Evolutionary conservation across 2,329 filamentous ascomycete species (phyloP), one percentile per base, ranked within the genome.

Genomic region (Pseudogymnoascus sp.): DNA sequence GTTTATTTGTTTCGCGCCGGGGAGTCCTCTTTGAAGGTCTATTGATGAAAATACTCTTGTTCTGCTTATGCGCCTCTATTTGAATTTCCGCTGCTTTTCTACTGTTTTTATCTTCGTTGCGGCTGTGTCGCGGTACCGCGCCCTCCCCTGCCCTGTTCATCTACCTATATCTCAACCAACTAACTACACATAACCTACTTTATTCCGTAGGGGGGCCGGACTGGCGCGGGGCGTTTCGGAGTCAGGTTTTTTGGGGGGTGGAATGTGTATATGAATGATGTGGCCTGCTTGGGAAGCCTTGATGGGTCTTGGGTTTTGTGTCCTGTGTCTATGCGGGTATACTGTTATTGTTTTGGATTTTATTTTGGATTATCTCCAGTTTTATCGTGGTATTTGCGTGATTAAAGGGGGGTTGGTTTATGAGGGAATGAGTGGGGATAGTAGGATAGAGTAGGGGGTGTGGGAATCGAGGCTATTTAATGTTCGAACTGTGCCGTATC

Each of bases 241-340:
- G 44, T 53, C 23, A 28, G 44, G 44, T 14, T 53, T 50, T 50
- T 10, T 7, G 28, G 44, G 38, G 44, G 25, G 12, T 28, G 44
- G 44, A 53, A 53, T 53, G 44, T 53, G 44, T 53, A 53, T 53
- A 53, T 53, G 44, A 53, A 53, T 53, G 44, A 53, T 53, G 44
- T 53, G 44, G 44, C 44, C 44, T 53, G 28, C 18, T 53, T 14
- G 23, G 44, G 44, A 53, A 53, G 44, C 44, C 44, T 53, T 25
- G 44, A 53, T 53, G 44, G 23, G 23, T 53, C 44, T 53, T 53
- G 44, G 44, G 1, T 34, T 53, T 53, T 53, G 23, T 31, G 23
- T 53, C 44, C 44, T 53, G 44, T 53, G 44, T 31, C 14, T 53
- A 53, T 53, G 14, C 44, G 44, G 44, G 44, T 53, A 53, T 53